Base-by-base conservation (phyloP, 305 asterid genomes). In the Striga hermonthica region DNA sequence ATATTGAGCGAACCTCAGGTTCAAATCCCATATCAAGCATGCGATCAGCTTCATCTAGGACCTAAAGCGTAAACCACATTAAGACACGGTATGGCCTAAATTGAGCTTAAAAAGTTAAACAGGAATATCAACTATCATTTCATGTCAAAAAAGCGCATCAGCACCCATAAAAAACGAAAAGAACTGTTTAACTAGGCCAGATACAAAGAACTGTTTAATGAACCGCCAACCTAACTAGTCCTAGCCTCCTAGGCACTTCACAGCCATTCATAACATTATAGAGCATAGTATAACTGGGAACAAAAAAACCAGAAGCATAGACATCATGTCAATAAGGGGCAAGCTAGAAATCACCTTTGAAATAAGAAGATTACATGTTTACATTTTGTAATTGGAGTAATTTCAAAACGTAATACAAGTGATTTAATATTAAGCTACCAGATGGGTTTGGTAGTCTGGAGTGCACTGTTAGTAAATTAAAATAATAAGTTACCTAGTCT, bases 1-100 rank as follows among this genome's bases (percentile, higher is more conserved):
- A 75, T 62, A 94, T 94, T 41, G 96, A 72, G 60, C 97, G 97
- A 66, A 94, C 99, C 73, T 91, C 96, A 13, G 94, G 99, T 75
- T 94, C 99, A 84, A 94, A 94, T 73, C 99, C 99, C 97, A 94
- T 83, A 78, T 94, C 99, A 71, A 94, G 99, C 99, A 94, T 94
- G 43, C 99, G 89, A 79, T 94, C 99, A 82, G 99, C 99, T 83
- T 94, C 99, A 67, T 94, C 99, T 43, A 94, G 82, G 41, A 94
- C 97, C 99, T 94, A 74, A 22, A 60, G 22, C 61, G 72, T 53
- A 62, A 61, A 45, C 40, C 68, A 73, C 38, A 57, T 14, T 67
- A 63, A 70, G 52, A 55, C 62, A 69, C 16, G 66, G 52, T 39
- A 35, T 22, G 48, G 55, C 50, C 53, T 11, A 38, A 36, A 43